phyloP scores from a whole-genome alignment of 805 yeast genomes.

The Monosporozyma solicola region DNA sequence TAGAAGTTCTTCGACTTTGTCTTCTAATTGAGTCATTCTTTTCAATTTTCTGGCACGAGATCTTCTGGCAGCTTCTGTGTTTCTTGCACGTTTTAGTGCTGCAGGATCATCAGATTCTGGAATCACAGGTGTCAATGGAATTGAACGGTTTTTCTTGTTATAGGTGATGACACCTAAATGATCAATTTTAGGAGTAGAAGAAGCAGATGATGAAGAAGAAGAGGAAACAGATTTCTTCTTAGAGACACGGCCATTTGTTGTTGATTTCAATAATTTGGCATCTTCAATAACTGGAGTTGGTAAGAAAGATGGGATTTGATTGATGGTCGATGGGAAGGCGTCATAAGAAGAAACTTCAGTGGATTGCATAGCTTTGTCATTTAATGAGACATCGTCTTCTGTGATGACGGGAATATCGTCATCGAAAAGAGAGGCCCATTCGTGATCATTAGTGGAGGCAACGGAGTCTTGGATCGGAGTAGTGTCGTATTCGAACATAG shows the following conservation, averaged over 20 bases:
- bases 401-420: constrained; percentile 33
- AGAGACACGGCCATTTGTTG: constrained; percentile 14
- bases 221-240: constrained; percentile 9
- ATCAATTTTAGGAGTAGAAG: constrained; percentile 38
- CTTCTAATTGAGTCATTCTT: constrained; percentile 77
- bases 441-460: constrained; percentile 21
- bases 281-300: constrained; percentile 30
- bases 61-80: constrained; percentile 93
- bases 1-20: constrained; percentile 56
- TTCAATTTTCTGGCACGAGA: constrained; percentile 90
- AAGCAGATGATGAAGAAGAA: not conserved
- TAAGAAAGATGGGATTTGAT: constrained; percentile 17
- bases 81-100: constrained; percentile 83
- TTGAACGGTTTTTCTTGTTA: constrained; percentile 65
- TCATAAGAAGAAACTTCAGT: constrained; percentile 7
- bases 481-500: constrained; percentile 41
- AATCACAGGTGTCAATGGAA: constrained; percentile 65
- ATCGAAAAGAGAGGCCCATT: constrained; percentile 58
- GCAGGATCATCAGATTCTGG: constrained; percentile 53
- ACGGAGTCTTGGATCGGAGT: constrained; percentile 9
- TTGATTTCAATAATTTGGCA: constrained; percentile 8
- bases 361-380: constrained; percentile 15
- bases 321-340: constrained; percentile 4
- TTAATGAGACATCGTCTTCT: constrained; percentile 27
- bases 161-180: constrained; percentile 68